Conservation (phyloP, 768 basidiomycete genomes). For the Lentinula raphanica region DNA sequence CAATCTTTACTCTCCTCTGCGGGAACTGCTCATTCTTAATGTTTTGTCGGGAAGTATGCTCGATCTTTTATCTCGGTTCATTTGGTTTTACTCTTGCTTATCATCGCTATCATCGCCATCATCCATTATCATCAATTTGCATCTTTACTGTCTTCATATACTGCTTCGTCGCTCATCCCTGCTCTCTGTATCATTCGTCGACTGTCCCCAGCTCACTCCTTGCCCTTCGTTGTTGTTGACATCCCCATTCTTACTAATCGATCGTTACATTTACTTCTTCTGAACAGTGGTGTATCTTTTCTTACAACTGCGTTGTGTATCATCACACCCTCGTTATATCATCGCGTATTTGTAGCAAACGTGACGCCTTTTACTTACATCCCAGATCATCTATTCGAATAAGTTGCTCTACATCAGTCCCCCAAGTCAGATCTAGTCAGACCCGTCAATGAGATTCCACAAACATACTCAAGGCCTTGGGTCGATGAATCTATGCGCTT, state of each 20-base stretch:
- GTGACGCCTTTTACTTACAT: neutral
- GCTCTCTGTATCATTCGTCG: neutral
- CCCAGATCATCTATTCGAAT: neutral
- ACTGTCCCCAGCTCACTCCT: neutral
- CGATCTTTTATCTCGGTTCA: neutral
- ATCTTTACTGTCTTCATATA: neutral
- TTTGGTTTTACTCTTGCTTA: neutral
- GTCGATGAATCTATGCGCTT: too few species aligned
- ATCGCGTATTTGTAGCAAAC: neutral
- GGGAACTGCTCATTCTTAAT: neutral
- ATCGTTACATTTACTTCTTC: neutral
- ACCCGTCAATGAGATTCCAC: too few species aligned
- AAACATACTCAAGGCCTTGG: too few species aligned
- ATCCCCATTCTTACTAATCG: neutral
- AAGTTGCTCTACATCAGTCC: too few species aligned
- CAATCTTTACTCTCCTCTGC: neutral
- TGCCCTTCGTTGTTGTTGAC: neutral
- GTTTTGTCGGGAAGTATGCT: neutral
- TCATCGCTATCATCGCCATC: neutral
- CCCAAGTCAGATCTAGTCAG: too few species aligned
- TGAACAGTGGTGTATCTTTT: neutral
- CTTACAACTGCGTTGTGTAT: constrained; percentile 3
- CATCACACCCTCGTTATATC: neutral
- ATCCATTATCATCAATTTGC: neutral
- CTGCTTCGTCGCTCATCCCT: neutral